These are phyloP conservation scores for Clavispora vitiphila DNA, from an alignment of 805 yeast genomes.

Conservation along the genomic window DNA sequence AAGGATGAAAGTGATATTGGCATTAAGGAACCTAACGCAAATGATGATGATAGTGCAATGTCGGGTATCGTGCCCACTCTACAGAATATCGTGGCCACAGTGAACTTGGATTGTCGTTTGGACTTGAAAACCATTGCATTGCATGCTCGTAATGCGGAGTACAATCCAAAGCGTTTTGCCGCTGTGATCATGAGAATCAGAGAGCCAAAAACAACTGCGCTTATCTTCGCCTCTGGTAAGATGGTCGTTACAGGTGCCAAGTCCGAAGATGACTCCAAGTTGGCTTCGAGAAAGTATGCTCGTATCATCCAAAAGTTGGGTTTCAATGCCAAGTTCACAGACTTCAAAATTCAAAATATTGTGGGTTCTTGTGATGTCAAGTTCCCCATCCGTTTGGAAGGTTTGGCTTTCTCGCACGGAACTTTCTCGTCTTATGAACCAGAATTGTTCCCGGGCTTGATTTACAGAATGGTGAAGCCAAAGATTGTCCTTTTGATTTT, in stretches of 20 bases:
- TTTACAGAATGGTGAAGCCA: constrained; percentile 99
- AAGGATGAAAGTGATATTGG: constrained; percentile 14
- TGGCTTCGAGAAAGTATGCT: constrained; percentile 96
- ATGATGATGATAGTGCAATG: constrained; percentile 65
- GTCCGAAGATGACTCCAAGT: constrained; percentile 96
- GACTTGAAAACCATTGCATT: constrained; percentile 96
- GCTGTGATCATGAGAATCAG: constrained; percentile 99
- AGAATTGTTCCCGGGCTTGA: constrained; percentile 94
- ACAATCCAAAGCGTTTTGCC: constrained; percentile 97
- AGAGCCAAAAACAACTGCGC: constrained; percentile 97
- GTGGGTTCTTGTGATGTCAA: constrained; percentile 99
- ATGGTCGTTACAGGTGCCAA: constrained; percentile 99
- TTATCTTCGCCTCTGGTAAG: constrained; percentile 96
- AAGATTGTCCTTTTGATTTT: constrained; percentile 93
- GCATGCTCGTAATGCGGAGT: constrained; percentile 98
- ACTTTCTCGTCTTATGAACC: constrained; percentile 98
- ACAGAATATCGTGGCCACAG: constrained; percentile 96
- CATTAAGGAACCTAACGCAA: constrained; percentile 34
- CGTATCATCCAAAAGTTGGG: constrained; percentile 97
- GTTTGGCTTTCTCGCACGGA: constrained; percentile 96
- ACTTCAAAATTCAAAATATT: constrained; percentile 95
- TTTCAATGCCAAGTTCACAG: constrained; percentile 95
- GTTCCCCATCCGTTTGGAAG: constrained; percentile 95
- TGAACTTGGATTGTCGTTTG: constrained; percentile 89
- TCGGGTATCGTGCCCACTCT: constrained; percentile 95